Conservation (phyloP, 495 filamentous ascomycete genomes). For the Talaromyces trachyspermus region DNA sequence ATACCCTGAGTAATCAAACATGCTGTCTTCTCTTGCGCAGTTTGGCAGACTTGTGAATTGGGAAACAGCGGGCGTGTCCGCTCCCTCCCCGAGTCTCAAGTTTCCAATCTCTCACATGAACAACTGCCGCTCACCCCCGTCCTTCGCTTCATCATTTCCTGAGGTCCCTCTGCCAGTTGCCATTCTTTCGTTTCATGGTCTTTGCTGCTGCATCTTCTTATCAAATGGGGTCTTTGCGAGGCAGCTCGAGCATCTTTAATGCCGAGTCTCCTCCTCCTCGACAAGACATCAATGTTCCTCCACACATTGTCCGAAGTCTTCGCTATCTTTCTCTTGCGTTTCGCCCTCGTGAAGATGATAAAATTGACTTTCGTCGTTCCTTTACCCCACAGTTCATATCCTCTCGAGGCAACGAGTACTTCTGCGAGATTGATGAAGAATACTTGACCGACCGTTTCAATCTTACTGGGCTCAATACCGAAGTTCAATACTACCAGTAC, state of each 20-base stretch:
- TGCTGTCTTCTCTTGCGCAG: too few relatives aligned
- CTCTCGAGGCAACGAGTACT: constrained; percentile 96
- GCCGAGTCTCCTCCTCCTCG: neutral
- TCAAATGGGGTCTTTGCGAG: neutral
- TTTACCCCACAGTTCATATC: constrained; percentile 72
- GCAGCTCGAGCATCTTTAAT: neutral
- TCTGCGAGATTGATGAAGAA: constrained; percentile 98
- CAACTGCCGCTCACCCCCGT: too few relatives aligned
- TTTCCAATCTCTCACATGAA: too few relatives aligned
- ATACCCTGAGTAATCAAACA: too few relatives aligned
- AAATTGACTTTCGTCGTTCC: constrained; percentile 3
- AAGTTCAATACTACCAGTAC: constrained; percentile 98
- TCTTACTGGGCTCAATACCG: constrained; percentile 90
- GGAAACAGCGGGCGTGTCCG: too few relatives aligned
- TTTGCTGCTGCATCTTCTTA: neutral
- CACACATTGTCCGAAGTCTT: neutral
- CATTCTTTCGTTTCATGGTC: neutral
- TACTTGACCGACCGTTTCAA: constrained; percentile 99
- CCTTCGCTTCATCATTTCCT: neutral
- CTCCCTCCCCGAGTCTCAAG: too few relatives aligned
- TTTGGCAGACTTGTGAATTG: too few relatives aligned
- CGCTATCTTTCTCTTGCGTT: constrained; percentile 8
- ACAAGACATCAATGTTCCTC: neutral
- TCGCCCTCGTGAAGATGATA: neutral
- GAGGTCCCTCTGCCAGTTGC: neutral